phyloP scores from a whole-genome alignment of 306 rosid species.

The Prunus salicina region DNA sequence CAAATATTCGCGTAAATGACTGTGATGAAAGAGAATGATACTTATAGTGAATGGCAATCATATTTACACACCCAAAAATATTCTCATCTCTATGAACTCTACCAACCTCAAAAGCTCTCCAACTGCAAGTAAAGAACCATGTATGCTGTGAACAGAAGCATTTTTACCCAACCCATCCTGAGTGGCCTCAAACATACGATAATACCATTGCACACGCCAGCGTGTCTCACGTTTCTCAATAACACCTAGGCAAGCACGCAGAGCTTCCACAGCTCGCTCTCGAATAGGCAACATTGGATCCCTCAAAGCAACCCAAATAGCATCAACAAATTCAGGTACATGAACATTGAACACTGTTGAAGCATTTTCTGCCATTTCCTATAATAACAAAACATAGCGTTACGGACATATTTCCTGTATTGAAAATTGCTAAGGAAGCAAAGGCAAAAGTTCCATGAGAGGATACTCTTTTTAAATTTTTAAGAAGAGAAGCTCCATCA shows the following conservation, averaged over 20 bases:
- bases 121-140: conserved; percentile 97
- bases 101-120: conserved; percentile 96
- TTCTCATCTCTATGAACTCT: conserved; percentile 22
- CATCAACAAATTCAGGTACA: conserved; percentile 95
- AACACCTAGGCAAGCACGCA: conserved; percentile 95
- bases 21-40: background rate
- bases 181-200: conserved; percentile 97
- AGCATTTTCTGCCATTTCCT: conserved; percentile 99
- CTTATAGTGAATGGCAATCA: background rate
- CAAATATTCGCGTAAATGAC: background rate
- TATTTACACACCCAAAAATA: conserved; percentile 6
- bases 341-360: conserved; percentile 96
- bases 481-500: background rate
- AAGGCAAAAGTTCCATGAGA: background rate
- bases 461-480: background rate
- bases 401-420: background rate
- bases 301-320: conserved; percentile 96
- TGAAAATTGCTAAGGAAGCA: background rate
- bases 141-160: conserved; percentile 97
- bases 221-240: conserved; percentile 97
- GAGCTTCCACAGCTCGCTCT: conserved; percentile 95
- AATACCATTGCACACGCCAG: conserved; percentile 99
- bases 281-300: conserved; percentile 90
- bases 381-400: conserved; percentile 2
- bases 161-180: conserved; percentile 91